Conservation (phyloP, 1,284 basidiomycete genomes). For the Boletellus deceptivus region DNA sequence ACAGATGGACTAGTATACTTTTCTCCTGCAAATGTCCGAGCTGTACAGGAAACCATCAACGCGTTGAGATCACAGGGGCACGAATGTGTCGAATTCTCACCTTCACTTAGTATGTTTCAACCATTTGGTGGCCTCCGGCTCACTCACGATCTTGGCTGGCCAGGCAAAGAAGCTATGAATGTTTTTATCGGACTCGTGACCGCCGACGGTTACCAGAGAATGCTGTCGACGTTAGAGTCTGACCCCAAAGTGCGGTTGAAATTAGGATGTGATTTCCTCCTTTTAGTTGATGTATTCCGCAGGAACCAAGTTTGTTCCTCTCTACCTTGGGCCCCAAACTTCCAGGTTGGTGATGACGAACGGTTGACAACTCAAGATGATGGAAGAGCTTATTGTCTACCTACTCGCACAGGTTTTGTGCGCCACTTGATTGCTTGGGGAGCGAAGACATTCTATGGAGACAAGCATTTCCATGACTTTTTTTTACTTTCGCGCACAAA, state of each 20-base stretch:
- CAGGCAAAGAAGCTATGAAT: slow-evolving; percentile 52
- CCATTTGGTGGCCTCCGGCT: neutral
- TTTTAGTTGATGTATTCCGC: neutral
- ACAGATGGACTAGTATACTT: slow-evolving; percentile 66
- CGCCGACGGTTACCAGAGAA: slow-evolving; percentile 74
- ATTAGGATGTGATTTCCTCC: neutral
- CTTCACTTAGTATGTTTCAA: slow-evolving; percentile 44
- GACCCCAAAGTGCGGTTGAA: slow-evolving; percentile 57
- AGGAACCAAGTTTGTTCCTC: slow-evolving; percentile 59
- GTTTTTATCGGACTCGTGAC: slow-evolving; percentile 71
- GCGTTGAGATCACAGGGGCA: slow-evolving; percentile 70
- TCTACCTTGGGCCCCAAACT: slow-evolving; percentile 60
- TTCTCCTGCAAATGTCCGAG: slow-evolving; percentile 78
- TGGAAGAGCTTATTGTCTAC: neutral
- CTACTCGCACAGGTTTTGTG: slow-evolving; percentile 43
- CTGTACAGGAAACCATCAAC: slow-evolving; percentile 73
- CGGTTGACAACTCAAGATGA: neutral
- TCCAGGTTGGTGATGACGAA: slow-evolving; percentile 41
- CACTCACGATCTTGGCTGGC: slow-evolving; percentile 1
- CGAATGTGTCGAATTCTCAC: slow-evolving; percentile 69
- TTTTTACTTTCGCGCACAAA: slow-evolving; percentile 49
- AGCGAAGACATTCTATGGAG: slow-evolving; percentile 49
- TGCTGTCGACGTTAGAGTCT: slow-evolving; percentile 63
- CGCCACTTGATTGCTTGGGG: slow-evolving; percentile 50
- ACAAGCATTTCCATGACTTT: slow-evolving; percentile 51